Base-by-base conservation (phyloP, 352 stramenopile genomes). In the Peronospora belbahrii region DNA sequence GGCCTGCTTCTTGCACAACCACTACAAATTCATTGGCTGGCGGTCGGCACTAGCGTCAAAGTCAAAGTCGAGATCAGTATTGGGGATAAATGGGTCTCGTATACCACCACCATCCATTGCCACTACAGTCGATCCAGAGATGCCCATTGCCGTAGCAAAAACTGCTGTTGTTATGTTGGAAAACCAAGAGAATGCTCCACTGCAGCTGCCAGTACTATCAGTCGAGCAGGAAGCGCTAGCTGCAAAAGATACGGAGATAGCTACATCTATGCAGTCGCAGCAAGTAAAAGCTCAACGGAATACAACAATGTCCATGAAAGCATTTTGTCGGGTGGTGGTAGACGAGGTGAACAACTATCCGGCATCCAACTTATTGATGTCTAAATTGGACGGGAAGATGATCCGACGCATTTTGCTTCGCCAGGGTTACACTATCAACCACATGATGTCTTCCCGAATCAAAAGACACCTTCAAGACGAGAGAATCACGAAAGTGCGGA, bases 21-120 rank as follows among this genome's bases (percentile, higher is more conserved):
- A 89, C 62, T 85, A 85, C 69, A 89, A 89, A 60, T 89, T 87
- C 43, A 85, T 89, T 15, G 77, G 77, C 38, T 78, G 69, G 57
- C 62, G 72, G 1, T 44, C 63, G 9, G 48, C 52, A 17, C 46
- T 54, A 1, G 34, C 9, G n/a, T n/a, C 28, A 8, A 11, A 11
- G 4, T 36, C 7, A 4, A 30, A 23, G 13, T 1, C 20, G 15
- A 33, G 10, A 18, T 35, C 34, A 36, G 13, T 27, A 14, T 15
- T 33, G 8, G 24, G 4, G 24, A 23, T 35, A 14, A 38, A 6
- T 6, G 11, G 18, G 6, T 20, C 44, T 10, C 13, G 40, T 13
- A n/a, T n/a, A 14, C 32, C 22, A 30, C 19, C 32, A 18, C 24
- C n/a, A 47, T 20, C 38, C 32, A 17, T 51, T 49, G 39, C 19